Percentiles rank a stretch among this genome's conserved stretches.
phyloP scores from a whole-genome alignment of 805 yeast species.

The Yarrowia yakushimensis region DNA sequence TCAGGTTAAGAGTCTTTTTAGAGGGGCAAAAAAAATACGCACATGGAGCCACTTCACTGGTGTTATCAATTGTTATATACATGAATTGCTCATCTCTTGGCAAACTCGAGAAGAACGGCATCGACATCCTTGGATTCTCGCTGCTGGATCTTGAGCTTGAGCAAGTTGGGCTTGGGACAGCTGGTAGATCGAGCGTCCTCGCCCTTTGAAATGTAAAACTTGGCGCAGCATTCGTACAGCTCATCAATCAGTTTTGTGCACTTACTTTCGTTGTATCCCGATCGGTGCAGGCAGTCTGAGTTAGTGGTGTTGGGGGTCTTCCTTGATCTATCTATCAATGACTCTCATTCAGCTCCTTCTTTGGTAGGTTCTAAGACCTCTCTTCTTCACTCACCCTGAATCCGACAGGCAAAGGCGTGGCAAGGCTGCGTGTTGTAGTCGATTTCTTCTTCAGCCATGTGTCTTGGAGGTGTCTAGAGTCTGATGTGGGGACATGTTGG shows the following conservation, averaged over 20 bases:
- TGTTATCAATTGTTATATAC: not conserved
- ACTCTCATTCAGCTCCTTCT: too few relatives aligned
- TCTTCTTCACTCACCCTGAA: slow-evolving; percentile 59
- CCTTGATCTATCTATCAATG: too few relatives aligned
- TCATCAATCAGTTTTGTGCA: slow-evolving; percentile 68
- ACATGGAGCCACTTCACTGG: too few relatives aligned
- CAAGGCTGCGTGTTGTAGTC: slow-evolving; percentile 43
- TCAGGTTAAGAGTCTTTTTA: too few relatives aligned
- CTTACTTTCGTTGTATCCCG: slow-evolving; percentile 66
- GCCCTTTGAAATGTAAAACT: slow-evolving; percentile 61
- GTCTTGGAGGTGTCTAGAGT: too few relatives aligned
- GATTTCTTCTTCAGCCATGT: slow-evolving; percentile 18
- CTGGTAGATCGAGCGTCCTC: slow-evolving; percentile 61
- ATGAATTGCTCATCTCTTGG: slow-evolving; percentile 27
- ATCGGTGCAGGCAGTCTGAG: slow-evolving; percentile 57
- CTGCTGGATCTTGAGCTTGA: slow-evolving; percentile 63
- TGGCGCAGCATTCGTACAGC: slow-evolving; percentile 70
- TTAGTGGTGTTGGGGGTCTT: too few relatives aligned
- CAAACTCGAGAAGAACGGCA: slow-evolving; percentile 44
- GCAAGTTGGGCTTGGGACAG: slow-evolving; percentile 68
- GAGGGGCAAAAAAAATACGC: too few relatives aligned
- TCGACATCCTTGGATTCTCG: slow-evolving; percentile 55
- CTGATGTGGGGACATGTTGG: not conserved
- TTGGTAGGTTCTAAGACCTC: too few relatives aligned
- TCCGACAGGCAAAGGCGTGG: slow-evolving; percentile 76